Conservation (phyloP, 1,139 yeast species). For the Saccharomyces uvarum region DNA sequence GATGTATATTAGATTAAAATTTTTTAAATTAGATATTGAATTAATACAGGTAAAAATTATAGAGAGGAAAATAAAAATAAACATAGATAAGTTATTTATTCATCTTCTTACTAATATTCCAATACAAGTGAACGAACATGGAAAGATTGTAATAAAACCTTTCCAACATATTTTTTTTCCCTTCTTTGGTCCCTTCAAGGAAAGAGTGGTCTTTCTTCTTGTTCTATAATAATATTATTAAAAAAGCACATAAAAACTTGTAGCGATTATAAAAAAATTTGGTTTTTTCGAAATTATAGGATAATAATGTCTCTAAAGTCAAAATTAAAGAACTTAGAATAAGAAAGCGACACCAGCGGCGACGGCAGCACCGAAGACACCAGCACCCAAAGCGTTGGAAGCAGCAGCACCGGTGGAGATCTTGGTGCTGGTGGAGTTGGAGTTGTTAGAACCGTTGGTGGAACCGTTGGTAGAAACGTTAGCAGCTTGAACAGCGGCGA, state of each 20-base stretch:
- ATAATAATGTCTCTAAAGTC: not conserved
- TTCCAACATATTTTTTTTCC: conserved; percentile 1
- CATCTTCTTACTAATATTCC: not conserved
- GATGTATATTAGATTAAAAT: not conserved
- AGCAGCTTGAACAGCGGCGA: conserved; percentile 17
- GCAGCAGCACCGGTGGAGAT: conserved; percentile 48
- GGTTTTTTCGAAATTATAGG: not conserved
- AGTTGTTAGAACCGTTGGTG: conserved; percentile 30
- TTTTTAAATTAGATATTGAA: not conserved
- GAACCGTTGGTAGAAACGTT: conserved; percentile 35
- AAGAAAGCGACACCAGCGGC: conserved; percentile 68
- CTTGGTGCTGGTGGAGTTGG: conserved; percentile 26
- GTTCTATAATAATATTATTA: conserved; percentile 1
- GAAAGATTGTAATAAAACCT: not conserved
- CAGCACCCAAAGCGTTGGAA: conserved; percentile 48
- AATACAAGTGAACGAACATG: not conserved
- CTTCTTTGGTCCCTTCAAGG: conserved; percentile 1
- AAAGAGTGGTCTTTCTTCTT: conserved; percentile 1
- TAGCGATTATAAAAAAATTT: not conserved
- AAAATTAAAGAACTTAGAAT: conserved; percentile 38
- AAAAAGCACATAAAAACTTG: conserved; percentile 1
- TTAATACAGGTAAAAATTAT: not conserved
- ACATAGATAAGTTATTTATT: not conserved
- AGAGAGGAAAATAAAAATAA: not conserved
- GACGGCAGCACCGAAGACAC: conserved; percentile 65